A percentile compares a stretch with the other conserved stretches of the same genome.
Evolutionary conservation across 2,329 filamentous ascomycete species (phyloP).

Genomic region (Penicillium sp.): DNA sequence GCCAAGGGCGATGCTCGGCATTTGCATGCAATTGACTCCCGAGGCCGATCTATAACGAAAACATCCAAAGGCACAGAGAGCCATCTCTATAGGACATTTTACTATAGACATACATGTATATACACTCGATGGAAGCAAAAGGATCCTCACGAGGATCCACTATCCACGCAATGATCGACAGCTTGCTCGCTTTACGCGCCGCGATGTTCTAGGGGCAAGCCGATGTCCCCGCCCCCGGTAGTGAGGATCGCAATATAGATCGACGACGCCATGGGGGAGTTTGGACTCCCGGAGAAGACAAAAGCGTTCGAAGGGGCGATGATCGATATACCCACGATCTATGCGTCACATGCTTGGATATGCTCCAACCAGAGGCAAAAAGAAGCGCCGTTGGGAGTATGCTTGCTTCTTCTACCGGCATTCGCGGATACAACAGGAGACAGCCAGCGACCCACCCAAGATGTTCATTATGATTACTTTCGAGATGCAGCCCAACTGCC

Average conservation of each 20-base stretch:
- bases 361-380: neutral
- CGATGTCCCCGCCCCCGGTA: conserved; percentile 7
- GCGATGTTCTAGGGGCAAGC: conserved; percentile 7
- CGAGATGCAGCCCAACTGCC: too few relatives aligned
- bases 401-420: too few relatives aligned
- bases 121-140: neutral
- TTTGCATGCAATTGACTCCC: too few relatives aligned
- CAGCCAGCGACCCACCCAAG: too few relatives aligned
- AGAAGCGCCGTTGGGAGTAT: too few relatives aligned
- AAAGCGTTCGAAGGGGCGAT: too few relatives aligned
- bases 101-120: neutral
- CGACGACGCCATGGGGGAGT: conserved; percentile 10
- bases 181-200: conserved; percentile 9
- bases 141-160: conserved; percentile 11
- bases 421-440: too few relatives aligned
- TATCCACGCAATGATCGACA: conserved; percentile 14
- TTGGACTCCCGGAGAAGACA: conserved; percentile 3
- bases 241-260: conserved; percentile 20
- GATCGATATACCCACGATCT: too few relatives aligned
- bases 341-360: neutral
- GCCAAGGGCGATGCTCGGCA: too few relatives aligned
- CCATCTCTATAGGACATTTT: neutral
- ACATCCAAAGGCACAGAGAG: too few relatives aligned
- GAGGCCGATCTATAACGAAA: too few relatives aligned
- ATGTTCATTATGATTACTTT: too few relatives aligned